Evolutionary conservation across 2,329 filamentous ascomycete genomes (phyloP).

Genomic region (Acrodontium crateriforme): DNA sequence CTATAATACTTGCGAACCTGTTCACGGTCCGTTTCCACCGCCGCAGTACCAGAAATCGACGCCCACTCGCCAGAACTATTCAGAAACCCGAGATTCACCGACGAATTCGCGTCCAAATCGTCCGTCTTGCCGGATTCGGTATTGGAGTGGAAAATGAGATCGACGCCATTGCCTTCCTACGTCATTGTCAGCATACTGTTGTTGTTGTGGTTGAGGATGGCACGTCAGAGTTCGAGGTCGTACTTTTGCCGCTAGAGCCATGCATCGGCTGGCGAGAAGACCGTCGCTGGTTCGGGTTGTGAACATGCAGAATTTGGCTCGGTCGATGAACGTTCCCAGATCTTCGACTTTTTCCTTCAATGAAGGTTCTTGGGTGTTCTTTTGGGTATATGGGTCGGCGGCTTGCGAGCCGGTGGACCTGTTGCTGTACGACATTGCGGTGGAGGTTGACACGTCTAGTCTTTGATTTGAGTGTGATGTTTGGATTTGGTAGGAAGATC

Average conservation of each 20-base stretch:
- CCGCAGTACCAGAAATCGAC: constrained; percentile 61
- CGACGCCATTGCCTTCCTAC: constrained; percentile 63
- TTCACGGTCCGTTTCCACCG: constrained; percentile 54
- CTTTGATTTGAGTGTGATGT: too few species aligned
- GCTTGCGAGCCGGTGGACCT: constrained; percentile 47
- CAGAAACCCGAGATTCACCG: constrained; percentile 73
- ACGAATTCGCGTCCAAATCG: constrained; percentile 57
- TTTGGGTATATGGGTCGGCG: constrained; percentile 67
- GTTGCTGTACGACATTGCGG: constrained; percentile 40
- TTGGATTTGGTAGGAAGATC: too few species aligned
- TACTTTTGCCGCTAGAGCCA: constrained; percentile 71
- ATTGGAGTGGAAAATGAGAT: constrained; percentile 84
- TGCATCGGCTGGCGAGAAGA: constrained; percentile 64
- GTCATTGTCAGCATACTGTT: constrained; percentile 6
- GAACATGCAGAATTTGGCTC: constrained; percentile 74
- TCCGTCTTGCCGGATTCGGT: constrained; percentile 79
- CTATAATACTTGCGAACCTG: constrained; percentile 64
- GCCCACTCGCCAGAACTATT: constrained; percentile 64
- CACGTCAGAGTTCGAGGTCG: neutral
- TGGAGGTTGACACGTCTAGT: too few species aligned
- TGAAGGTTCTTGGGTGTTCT: constrained; percentile 57
- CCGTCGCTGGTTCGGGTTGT: constrained; percentile 58
- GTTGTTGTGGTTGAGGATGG: neutral
- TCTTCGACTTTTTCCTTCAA: constrained; percentile 65
- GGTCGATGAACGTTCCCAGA: constrained; percentile 53